These are phyloP conservation scores for Tremellales sp. DNA, from an alignment of 1,284 basidiomycete species.

Conservation along the genomic window DNA sequence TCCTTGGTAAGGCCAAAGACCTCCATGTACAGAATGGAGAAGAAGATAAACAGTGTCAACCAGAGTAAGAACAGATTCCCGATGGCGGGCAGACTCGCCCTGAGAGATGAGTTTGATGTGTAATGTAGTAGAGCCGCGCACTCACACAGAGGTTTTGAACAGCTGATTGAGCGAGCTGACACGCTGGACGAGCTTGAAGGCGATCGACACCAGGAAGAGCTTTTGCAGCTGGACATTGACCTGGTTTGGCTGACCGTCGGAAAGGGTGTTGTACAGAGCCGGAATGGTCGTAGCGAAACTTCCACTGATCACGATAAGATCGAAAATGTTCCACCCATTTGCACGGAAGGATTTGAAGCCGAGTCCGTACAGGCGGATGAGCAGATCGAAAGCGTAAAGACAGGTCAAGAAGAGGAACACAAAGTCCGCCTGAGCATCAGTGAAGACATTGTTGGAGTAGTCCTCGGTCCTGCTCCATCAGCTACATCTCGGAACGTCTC, in stretches of 20 bases:
- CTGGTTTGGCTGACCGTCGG: constrained; percentile 21
- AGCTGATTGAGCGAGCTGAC: constrained; percentile 87
- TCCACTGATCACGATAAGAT: constrained; percentile 75
- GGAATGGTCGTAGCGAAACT: constrained; percentile 80
- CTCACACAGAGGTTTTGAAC: constrained; percentile 92
- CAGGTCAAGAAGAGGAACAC: constrained; percentile 73
- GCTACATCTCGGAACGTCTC: constrained; percentile 2
- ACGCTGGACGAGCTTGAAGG: constrained; percentile 90
- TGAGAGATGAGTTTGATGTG: constrained; percentile 30
- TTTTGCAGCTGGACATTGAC: constrained; percentile 72
- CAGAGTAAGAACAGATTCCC: constrained; percentile 81
- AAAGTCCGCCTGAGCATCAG: constrained; percentile 64
- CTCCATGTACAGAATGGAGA: constrained; percentile 83
- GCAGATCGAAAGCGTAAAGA: constrained; percentile 73
- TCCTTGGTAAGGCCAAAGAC: constrained; percentile 91
- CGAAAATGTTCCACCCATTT: constrained; percentile 92
- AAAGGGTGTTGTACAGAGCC: constrained; percentile 53
- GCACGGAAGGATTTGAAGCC: constrained; percentile 78
- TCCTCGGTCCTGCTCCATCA: constrained; percentile 67
- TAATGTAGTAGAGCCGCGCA: constrained; percentile 12
- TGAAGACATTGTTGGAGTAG: constrained; percentile 57
- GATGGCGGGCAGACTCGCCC: constrained; percentile 83
- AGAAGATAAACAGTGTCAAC: constrained; percentile 89
- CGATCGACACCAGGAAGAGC: constrained; percentile 86
- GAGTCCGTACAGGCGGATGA: constrained; percentile 74